Evolutionary conservation across 176 grass and related monocot genomes (phyloP).

Genomic region (Cenchrus purpureus): DNA sequence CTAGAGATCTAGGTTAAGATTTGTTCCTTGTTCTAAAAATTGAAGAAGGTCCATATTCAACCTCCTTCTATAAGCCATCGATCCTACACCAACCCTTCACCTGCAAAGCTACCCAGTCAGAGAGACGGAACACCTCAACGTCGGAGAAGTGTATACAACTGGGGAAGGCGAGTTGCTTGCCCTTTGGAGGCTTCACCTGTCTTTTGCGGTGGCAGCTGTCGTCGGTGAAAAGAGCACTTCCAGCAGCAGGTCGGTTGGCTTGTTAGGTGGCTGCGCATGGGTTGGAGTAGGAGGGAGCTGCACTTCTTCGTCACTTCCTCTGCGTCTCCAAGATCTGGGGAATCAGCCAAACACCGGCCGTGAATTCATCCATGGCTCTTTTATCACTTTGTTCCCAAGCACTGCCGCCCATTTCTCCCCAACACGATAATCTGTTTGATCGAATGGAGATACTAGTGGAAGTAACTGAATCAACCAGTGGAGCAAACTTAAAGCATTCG

Average conservation of each 20-base stretch:
- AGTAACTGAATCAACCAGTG: neutral
- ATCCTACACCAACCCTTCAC: neutral
- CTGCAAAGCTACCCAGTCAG: neutral
- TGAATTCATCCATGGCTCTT: neutral
- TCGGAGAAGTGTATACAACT: neutral
- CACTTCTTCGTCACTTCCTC: neutral
- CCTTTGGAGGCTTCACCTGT: neutral
- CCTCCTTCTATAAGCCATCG: no score
- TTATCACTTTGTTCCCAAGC: neutral
- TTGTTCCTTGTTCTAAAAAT: no score
- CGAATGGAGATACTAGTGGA: neutral
- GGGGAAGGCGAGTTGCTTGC: slow-evolving; percentile 25
- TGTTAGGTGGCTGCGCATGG: slow-evolving; percentile 2
- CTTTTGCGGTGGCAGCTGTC: slow-evolving; percentile 14
- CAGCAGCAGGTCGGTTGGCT: neutral
- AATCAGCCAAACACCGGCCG: no score
- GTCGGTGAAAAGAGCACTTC: slow-evolving; percentile 32
- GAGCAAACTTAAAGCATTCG: neutral
- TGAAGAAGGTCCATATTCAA: no score
- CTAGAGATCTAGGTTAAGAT: no score
- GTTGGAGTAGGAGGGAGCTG: neutral
- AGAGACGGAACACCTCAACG: neutral
- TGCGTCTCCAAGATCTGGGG: neutral
- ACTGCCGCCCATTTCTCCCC: neutral
- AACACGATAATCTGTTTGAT: neutral